Conservation (phyloP, 345 rosid species). For the Laguncularia racemosa region DNA sequence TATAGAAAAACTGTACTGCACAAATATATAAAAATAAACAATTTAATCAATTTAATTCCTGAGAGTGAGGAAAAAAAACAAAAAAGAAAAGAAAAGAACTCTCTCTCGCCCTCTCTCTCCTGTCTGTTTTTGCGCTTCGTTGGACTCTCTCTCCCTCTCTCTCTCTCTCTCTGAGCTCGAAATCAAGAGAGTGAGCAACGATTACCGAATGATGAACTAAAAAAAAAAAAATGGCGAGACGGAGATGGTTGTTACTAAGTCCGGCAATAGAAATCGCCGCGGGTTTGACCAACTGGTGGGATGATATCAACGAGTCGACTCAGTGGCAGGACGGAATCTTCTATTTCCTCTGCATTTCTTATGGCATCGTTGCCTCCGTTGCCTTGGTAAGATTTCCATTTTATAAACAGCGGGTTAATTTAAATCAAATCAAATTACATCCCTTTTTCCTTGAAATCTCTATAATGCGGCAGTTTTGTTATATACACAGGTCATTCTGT, state of each 20-base stretch:
- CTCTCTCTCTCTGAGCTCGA: background rate
- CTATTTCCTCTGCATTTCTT: slow-evolving; percentile 32
- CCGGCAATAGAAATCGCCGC: slow-evolving; percentile 3
- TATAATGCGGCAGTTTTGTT: background rate
- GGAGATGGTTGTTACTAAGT: slow-evolving; percentile 1
- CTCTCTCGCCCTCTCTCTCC: slow-evolving; percentile 5
- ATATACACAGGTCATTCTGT: no score
- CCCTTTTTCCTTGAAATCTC: background rate
- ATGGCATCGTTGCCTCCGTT: slow-evolving; percentile 36
- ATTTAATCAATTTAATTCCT: no score
- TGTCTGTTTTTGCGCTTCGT: background rate
- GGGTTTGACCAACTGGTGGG: slow-evolving; percentile 31
- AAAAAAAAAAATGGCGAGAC: slow-evolving; percentile 1
- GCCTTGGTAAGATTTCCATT: slow-evolving; percentile 26
- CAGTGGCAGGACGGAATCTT: slow-evolving; percentile 44
- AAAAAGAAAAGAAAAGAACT: background rate
- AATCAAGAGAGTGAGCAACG: slow-evolving; percentile 3
- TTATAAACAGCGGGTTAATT: background rate
- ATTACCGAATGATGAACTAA: background rate
- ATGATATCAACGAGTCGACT: slow-evolving; percentile 32
- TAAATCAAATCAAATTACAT: background rate
- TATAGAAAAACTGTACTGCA: no score
- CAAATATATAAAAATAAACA: no score
- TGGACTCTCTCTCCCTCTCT: background rate
- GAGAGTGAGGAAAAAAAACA: no score